Evolutionary conservation across 306 rosid genomes (phyloP), one percentile per base, ranked within the genome.

Genomic region (Gynostemma pentaphyllum): DNA sequence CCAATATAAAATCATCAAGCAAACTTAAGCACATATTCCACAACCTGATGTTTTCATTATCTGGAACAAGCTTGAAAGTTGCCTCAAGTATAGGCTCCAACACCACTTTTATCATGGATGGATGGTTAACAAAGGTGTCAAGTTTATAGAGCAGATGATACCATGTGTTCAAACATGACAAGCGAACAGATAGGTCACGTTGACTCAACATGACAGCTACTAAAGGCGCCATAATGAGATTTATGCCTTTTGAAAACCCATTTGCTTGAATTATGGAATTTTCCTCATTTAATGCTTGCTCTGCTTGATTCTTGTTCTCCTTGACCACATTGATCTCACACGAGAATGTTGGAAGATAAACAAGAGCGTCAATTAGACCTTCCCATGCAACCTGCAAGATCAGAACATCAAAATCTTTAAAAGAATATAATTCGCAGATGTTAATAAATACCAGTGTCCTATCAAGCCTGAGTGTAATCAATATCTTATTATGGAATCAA

Each of bases 121-220:
- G 66, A 65, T 76, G 77, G 45, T 75, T 87, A 75, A 90, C 64
- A 61, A 73, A 81, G 54, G 71, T 75, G 68, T 72, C 97, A 65
- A 90, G 91, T 80, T 80, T 78, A 73, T 83, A 81, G 67, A 90
- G 82, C 64, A 90, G 66, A 83, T 80, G 76, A 74, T 80, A 73
- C 89, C 95, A 90, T 0, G 97, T 83, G 75, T 81, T 87, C 74
- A 87, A 76, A 84, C 96, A 87, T 52, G 97, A 82, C 27, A 70
- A 74, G 69, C 77, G 85, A 54, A 87, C 83, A 45, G 87, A 79
- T 62, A 75, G 46, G 73, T 85, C 90, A 61, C 85, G 85, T 61
- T 78, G 83, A 68, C 83, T 78, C 54, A 79, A 72, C 80, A 90
- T 73, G 68, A 85, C 72, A 59, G 94, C 88, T 13, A 78, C 75